Evolutionary conservation across 2,329 filamentous ascomycete species (phyloP).

Genomic region (Colletotrichum trifolii): DNA sequence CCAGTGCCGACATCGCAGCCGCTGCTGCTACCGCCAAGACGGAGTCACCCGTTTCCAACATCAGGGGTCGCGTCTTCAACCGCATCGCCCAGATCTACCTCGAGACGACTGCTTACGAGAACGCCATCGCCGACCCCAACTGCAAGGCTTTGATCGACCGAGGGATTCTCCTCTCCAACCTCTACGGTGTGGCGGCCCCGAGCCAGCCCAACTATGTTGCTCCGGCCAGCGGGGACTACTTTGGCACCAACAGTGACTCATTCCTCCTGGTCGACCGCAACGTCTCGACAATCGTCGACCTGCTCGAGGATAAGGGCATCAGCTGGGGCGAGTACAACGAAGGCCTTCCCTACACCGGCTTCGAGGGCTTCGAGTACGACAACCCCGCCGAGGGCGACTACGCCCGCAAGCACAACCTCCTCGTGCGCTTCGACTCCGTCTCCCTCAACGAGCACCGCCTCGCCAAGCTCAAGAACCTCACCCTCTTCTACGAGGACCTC

Average conservation of each 20-base stretch:
- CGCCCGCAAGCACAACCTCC: constrained; percentile 23
- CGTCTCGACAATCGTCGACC: constrained; percentile 53
- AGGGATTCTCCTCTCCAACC: constrained; percentile 46
- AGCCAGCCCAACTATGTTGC: constrained; percentile 76
- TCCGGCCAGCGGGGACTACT: constrained; percentile 70
- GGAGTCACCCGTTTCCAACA: constrained; percentile 68
- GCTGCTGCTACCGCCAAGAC: constrained; percentile 71
- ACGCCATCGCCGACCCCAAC: constrained; percentile 67
- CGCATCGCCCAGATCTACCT: constrained; percentile 81
- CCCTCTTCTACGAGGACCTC: constrained; percentile 19
- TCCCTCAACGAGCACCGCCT: constrained; percentile 2
- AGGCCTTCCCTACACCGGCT: constrained; percentile 44
- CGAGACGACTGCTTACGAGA: constrained; percentile 78
- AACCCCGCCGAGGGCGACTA: constrained; percentile 18
- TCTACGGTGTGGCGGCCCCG: constrained; percentile 68
- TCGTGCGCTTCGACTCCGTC: constrained; percentile 19
- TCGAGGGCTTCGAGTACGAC: constrained; percentile 18
- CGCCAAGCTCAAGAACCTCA: constrained; percentile 13
- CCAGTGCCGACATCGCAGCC: constrained; percentile 59
- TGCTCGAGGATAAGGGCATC: constrained; percentile 45
- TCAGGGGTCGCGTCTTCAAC: constrained; percentile 78
- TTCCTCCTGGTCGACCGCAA: constrained; percentile 69
- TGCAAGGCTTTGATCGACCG: constrained; percentile 43
- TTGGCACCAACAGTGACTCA: constrained; percentile 70
- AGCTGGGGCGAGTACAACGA: constrained; percentile 48